Percentiles rank a stretch among this genome's conserved stretches.
These are phyloP conservation scores for Candida frijolesensis DNA, from an alignment of 1,139 yeast species.

Conservation along the genomic window DNA sequence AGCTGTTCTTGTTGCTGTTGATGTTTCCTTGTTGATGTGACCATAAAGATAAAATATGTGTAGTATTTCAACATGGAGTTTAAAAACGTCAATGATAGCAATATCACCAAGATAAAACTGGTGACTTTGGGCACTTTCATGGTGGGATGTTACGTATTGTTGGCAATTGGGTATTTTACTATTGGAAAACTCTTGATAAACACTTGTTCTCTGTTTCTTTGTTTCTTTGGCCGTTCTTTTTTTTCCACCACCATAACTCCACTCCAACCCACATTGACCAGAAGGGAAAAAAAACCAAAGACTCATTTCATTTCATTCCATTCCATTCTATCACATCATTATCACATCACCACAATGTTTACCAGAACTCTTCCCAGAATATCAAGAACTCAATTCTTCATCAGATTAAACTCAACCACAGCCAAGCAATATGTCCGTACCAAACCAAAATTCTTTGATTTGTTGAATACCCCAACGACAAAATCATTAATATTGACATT, in stretches of 20 bases:
- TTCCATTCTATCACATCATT: neutral
- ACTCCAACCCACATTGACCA: no score
- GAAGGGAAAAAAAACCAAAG: neutral
- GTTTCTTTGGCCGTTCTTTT: neutral
- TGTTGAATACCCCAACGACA: slow-evolving; percentile 34
- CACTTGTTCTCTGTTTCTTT: neutral
- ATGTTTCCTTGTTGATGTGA: slow-evolving; percentile 29
- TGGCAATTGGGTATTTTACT: neutral
- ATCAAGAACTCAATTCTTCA: neutral
- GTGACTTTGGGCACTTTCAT: slow-evolving; percentile 44
- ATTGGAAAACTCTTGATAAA: neutral
- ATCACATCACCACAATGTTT: neutral
- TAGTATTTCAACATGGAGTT: slow-evolving; percentile 33
- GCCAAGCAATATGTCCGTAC: slow-evolving; percentile 15
- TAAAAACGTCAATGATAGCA: slow-evolving; percentile 30
- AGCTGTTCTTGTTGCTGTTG: neutral
- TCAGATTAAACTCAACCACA: slow-evolving; percentile 15
- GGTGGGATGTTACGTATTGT: neutral
- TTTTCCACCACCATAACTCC: no score
- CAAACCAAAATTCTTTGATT: slow-evolving; percentile 23
- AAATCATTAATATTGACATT: slow-evolving; percentile 42
- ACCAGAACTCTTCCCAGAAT: neutral
- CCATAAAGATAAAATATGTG: slow-evolving; percentile 34
- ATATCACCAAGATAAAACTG: slow-evolving; percentile 36
- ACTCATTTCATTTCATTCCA: neutral